These are phyloP conservation scores for Lumnitzera racemosa DNA, from an alignment of 345 rosid genomes.

Conservation along the genomic window DNA sequence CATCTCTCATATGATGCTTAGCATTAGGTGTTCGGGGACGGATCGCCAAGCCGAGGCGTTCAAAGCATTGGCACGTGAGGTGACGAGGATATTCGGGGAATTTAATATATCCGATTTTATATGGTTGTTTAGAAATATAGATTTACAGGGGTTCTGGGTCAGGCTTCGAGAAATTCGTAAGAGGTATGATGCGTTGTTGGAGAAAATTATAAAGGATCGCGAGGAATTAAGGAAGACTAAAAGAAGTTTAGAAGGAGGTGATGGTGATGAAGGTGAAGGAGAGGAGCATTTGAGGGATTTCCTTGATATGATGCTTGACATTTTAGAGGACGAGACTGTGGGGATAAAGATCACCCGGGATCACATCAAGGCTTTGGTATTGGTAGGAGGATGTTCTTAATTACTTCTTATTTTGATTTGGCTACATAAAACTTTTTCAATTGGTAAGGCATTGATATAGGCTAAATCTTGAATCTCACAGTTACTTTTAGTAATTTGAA, in stretches of 20 bases:
- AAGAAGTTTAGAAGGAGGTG: background rate
- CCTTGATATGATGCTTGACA: conserved; percentile 7
- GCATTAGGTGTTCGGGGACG: conserved; percentile 26
- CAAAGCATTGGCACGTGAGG: conserved; percentile 21
- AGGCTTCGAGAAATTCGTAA: conserved; percentile 18
- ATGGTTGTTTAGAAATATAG: conserved; percentile 31
- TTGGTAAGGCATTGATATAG: too few relatives aligned
- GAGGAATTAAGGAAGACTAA: conserved; percentile 16
- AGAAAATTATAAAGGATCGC: conserved; percentile 22
- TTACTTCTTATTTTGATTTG: too few relatives aligned
- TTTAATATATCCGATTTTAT: conserved; percentile 37
- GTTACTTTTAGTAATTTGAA: too few relatives aligned
- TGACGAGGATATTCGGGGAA: conserved; percentile 36
- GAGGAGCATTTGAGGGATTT: conserved; percentile 26
- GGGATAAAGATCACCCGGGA: conserved; percentile 4
- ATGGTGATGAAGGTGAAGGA: too few relatives aligned
- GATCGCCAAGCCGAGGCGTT: conserved; percentile 23
- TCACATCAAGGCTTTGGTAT: conserved; percentile 12
- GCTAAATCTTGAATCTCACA: too few relatives aligned
- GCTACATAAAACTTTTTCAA: too few relatives aligned
- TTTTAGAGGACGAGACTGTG: background rate
- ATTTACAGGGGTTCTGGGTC: conserved; percentile 27
- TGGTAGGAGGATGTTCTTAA: background rate
- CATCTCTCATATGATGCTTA: conserved; percentile 39
- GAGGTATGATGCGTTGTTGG: conserved; percentile 29